Evolutionary conservation across 495 filamentous ascomycete genomes (phyloP), one percentile per base, ranked within the genome.

Genomic region (Lasiosphaeria miniovina): DNA sequence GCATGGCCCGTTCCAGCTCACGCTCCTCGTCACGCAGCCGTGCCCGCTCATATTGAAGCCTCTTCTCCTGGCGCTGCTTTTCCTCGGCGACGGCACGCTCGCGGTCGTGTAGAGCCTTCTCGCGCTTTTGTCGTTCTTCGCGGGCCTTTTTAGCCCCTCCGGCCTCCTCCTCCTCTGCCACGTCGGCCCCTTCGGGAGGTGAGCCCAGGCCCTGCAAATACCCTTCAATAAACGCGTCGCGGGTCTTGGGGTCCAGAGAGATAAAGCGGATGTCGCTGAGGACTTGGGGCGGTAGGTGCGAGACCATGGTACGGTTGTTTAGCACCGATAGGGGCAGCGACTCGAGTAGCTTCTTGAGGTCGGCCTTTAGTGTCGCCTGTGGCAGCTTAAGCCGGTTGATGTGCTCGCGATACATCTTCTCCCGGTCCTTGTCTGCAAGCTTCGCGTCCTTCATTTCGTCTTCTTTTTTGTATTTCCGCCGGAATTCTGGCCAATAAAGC

Each of bases 401-500:
- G 65, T 93, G 85, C 41, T 98, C 94, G 35, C 95, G 86, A 69
- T 96, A 98, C 72, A 84, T 82, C 71, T 90, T 95, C 69, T 98
- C 94, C 3, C 91, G 83, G 59, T 97, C 92, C 66, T 92, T 95
- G 68, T 98, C 95, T 1, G 75, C 73, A 34, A 97, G 68, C 49
- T 87, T 83, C 6, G 83, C 69, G 62, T 93, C 87, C 52, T 84
- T 86, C 93, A 98, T 95, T 54, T 85, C 84, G 0, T 82, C 68
- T 57, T 93, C 91, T 60, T 88, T 91, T 60, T 87, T 88, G 65
- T 86, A 94, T 67, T 96, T 98, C 36, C 93, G 82, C 62, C 90
- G 90, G 71, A 98, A 98, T 68, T 98, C 94, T 0, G 90, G 86
- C 94, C 94, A 98, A 73, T 95, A 98, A 10, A 98, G 77, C 74